Percentiles rank a stretch among this genome's conserved stretches.
Evolutionary conservation across 108 stramenopile genomes (phyloP).

Genomic region (Cyclotella choctawhatcheeana): DNA sequence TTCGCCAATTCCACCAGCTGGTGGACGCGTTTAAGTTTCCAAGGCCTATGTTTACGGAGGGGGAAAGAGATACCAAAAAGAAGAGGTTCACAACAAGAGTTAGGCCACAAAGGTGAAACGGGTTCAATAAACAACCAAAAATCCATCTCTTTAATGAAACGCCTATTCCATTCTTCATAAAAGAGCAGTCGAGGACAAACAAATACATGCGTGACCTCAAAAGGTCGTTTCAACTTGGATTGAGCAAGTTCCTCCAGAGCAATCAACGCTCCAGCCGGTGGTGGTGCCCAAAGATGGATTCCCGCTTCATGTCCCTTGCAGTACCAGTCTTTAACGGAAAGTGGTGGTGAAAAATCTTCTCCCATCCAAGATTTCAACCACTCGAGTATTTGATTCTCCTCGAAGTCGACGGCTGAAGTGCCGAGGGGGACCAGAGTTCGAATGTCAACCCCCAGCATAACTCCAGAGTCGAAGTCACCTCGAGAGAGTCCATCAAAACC

Average conservation of each 20-base stretch:
- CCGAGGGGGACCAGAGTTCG: background rate
- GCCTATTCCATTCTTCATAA: constrained; percentile 13
- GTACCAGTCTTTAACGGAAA: constrained; percentile 1
- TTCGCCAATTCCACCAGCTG: constrained; percentile 22
- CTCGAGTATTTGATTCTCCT: background rate
- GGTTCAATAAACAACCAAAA: background rate
- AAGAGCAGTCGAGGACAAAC: constrained; percentile 10
- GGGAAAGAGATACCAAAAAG: constrained; percentile 37
- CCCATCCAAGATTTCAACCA: constrained; percentile 7
- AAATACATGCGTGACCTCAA: constrained; percentile 5
- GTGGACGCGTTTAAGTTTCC: constrained; percentile 9
- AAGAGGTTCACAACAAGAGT: constrained; percentile 35
- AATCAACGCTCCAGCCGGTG: constrained; percentile 14
- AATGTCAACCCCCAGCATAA: background rate
- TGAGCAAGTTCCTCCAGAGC: constrained; percentile 12
- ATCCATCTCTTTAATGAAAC: constrained; percentile 20
- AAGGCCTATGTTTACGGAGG: constrained; percentile 21
- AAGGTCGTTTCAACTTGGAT: constrained; percentile 9
- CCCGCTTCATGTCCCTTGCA: constrained; percentile 6
- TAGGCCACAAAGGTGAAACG: constrained; percentile 24
- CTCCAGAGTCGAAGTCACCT: constrained; percentile 19
- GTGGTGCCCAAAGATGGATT: constrained; percentile 17
- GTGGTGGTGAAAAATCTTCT: background rate
- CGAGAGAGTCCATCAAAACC: constrained; percentile 35
- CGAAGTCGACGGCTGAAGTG: background rate